Base-by-base conservation (phyloP, 345 rosid genomes). In the Iberis pinnata region DNA sequence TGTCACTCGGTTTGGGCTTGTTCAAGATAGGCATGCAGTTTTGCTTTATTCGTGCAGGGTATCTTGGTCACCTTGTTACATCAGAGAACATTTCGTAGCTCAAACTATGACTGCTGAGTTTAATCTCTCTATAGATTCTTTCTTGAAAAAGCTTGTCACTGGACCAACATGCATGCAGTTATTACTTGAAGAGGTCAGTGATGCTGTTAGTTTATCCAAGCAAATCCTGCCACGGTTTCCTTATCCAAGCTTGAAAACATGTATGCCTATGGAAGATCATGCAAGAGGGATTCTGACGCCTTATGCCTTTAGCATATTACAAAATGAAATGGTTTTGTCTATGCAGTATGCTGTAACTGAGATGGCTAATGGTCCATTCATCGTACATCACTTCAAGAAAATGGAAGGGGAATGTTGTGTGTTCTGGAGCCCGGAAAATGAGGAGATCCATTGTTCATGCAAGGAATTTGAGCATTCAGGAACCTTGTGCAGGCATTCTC, bases 391-490 rank as follows among this genome's bases (percentile, higher is more conserved):
- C 60, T 83, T 56, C 54, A 80, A 90, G 75, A 87, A 87, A 78
- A 71, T 90, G 82, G 96, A 90, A 32, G 76, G 79, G 9, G 96
- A 87, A 47, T 76, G 69, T 62, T 67, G 79, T 54, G 89, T 84
- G 41, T 61, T 78, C 38, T 84, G 95, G 88, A 76, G 77, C 41
- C 75, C 80, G 4, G 85, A 78, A 56, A 88, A 79, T 22, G 96
- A 86, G 60, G 87, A 82, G 57, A 73, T 90, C 43, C 86, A 72
- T 43, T 90, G 98, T 68, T 86, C 98, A 0, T 90, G 96, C 64
- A 90, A 90, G 80, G 96, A 82, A 69, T 87, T 90, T 50, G 92
- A 87, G 64, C 86, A 75, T 50, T 76, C 95, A 0, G 94, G 94
- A 68, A 73, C 82, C 52, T 46, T 90, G 43, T 87, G 98, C 65